Evolutionary conservation across 1,284 basidiomycete species (phyloP).

Genomic region (Fistulinella cinereoalba): DNA sequence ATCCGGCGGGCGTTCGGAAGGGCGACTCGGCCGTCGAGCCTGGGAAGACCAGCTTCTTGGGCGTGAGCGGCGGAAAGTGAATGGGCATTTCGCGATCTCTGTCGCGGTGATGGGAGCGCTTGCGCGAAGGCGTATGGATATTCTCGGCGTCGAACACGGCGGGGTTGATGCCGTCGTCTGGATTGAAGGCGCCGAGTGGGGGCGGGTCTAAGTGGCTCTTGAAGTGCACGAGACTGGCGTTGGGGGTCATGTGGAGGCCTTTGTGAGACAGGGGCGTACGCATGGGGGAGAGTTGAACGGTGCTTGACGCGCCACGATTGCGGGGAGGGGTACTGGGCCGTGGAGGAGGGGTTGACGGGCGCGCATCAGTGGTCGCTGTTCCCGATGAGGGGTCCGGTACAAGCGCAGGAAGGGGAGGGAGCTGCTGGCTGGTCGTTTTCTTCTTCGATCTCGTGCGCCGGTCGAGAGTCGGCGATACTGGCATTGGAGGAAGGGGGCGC

Average conservation of each 20-base stretch:
- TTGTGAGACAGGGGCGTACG: conserved; percentile 66
- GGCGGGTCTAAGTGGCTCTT: conserved; percentile 63
- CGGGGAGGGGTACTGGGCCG: conserved; percentile 32
- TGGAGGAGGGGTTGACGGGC: conserved; percentile 29
- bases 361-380: conserved; percentile 23
- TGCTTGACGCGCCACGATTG: conserved; percentile 23
- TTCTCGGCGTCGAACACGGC: conserved; percentile 39
- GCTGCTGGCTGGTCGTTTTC: conserved; percentile 27
- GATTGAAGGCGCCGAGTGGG: conserved; percentile 41
- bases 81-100: conserved; percentile 20
- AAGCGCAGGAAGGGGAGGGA: conserved; percentile 32
- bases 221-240: conserved; percentile 58
- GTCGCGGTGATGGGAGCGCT: conserved; percentile 36
- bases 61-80: conserved; percentile 52
- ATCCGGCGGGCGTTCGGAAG: conserved; percentile 58
- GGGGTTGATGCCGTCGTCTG: conserved; percentile 37
- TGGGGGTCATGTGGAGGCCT: conserved; percentile 65
- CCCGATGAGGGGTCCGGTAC: conserved; percentile 5
- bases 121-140: conserved; percentile 54
- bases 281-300: conserved; percentile 49
- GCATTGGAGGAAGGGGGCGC: conserved; percentile 38
- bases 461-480: conserved; percentile 52
- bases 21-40: conserved; percentile 43
- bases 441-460: conserved; percentile 35
- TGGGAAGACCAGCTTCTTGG: conserved; percentile 50